Evolutionary conservation across 306 rosid genomes (phyloP), one percentile per base, ranked within the genome.

Genomic region (Quercus rubra): DNA sequence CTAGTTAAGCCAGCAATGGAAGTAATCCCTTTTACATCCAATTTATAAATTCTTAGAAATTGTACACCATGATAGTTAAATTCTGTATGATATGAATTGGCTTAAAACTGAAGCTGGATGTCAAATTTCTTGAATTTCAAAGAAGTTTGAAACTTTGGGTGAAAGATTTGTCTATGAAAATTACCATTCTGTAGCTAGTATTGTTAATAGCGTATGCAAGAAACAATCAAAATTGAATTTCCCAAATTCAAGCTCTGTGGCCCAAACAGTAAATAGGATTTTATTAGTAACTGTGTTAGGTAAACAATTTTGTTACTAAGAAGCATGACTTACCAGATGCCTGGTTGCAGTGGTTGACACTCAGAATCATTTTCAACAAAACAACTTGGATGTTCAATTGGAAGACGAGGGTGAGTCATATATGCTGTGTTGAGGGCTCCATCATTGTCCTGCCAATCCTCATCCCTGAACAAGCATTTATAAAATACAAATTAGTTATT

Each of bases 381-480:
- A 38, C 49, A 89, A 80, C 74, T 82, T 31, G 98, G 98, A 72
- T 95, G 99, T 76, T 96, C 97, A 52, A 89, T 81, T 2, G 99
- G 99, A 27, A 93, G 76, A 58, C 86, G 91, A 72, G 99, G 99
- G 88, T 86, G 89, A 67, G 98, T 96, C 99, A 96, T 96, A 46
- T 96, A 96, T 77, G 91, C 90, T 63, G 98, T 93, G 87, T 96
- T 96, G 4, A 96, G 87, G 6, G 99, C 99, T 77, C 99, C 99
- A 78, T 96, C 99, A 85, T 96, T 96, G 83, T 91, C 97, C 76
- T 85, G 90, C 99, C 99, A 96, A 79, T 93, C 98, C 87, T 91
- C 98, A 83, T 96, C 99, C 87, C 98, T 95, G 88, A 87, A 87
- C 58, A 76, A 4, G 41, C 75, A 77, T 70, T 69, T 20, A 75